Percentiles rank a stretch among this genome's conserved stretches.
These are phyloP conservation scores for Globisporangium abappressorium DNA, from an alignment of 352 stramenopile genomes.

Conservation along the genomic window DNA sequence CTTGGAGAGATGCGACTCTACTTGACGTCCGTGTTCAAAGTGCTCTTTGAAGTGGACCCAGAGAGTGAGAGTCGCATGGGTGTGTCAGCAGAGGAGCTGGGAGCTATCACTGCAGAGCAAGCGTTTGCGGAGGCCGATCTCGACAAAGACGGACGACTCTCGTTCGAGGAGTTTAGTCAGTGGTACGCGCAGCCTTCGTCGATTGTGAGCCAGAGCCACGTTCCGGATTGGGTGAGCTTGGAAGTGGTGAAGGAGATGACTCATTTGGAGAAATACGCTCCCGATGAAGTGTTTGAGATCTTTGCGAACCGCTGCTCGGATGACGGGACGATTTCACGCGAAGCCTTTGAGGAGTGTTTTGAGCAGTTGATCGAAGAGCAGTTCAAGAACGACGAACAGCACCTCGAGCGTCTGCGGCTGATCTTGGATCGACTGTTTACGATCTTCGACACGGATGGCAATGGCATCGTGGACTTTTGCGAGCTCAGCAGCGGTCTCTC, in stretches of 20 bases:
- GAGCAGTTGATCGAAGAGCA: slow-evolving; percentile 78
- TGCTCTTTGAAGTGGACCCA: slow-evolving; percentile 82
- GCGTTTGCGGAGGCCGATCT: slow-evolving; percentile 78
- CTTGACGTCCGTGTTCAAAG: slow-evolving; percentile 83
- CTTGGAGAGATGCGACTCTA: slow-evolving; percentile 84
- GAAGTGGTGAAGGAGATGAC: slow-evolving; percentile 84
- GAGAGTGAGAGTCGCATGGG: slow-evolving; percentile 55
- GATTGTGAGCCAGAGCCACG: slow-evolving; percentile 22
- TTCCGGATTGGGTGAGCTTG: slow-evolving; percentile 69
- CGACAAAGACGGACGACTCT: slow-evolving; percentile 74
- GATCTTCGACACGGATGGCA: slow-evolving; percentile 79
- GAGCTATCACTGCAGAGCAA: slow-evolving; percentile 71
- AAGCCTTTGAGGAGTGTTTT: slow-evolving; percentile 84
- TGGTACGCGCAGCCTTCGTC: slow-evolving; percentile 70
- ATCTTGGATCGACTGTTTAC: slow-evolving; percentile 79
- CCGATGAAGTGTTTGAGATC: slow-evolving; percentile 83
- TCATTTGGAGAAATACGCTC: slow-evolving; percentile 74
- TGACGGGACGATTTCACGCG: slow-evolving; percentile 72
- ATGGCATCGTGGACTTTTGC: slow-evolving; percentile 80
- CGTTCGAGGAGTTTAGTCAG: slow-evolving; percentile 77
- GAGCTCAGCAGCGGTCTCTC: slow-evolving; percentile 82
- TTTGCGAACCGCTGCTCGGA: slow-evolving; percentile 82
- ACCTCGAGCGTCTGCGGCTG: slow-evolving; percentile 55
- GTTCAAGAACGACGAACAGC: slow-evolving; percentile 70
- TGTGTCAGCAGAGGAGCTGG: slow-evolving; percentile 70